phyloP scores from a whole-genome alignment of 1,284 basidiomycete species.

The Schizophyllum amplum region DNA sequence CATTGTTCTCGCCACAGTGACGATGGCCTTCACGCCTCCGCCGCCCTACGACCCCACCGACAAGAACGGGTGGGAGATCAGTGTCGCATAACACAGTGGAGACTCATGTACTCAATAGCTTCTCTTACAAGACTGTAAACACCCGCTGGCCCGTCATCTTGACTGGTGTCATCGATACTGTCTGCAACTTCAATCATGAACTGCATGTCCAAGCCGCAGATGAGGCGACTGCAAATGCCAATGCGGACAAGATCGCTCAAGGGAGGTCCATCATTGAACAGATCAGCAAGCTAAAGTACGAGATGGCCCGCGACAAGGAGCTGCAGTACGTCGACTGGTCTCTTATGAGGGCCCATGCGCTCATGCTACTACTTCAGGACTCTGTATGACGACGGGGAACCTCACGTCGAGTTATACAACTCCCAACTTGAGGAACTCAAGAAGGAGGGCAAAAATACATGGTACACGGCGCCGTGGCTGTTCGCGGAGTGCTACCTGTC shows the following conservation, averaged over 20 bases:
- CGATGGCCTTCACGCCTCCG: conserved; percentile 24
- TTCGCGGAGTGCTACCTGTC: conserved; percentile 85
- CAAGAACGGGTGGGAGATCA: conserved; percentile 48
- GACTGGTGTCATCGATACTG: conserved; percentile 38
- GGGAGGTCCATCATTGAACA: conserved; percentile 77
- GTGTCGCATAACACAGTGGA: conserved; percentile 7
- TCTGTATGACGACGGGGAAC: conserved; percentile 58
- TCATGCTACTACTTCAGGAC: neutral
- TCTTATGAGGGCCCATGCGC: neutral
- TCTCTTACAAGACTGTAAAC: conserved; percentile 31
- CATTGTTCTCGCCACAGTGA: too few relatives aligned
- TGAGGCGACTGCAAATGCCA: conserved; percentile 14
- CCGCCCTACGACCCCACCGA: conserved; percentile 64
- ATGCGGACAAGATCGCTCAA: conserved; percentile 42
- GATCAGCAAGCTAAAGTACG: conserved; percentile 81
- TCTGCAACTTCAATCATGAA: conserved; percentile 26
- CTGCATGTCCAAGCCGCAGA: conserved; percentile 12
- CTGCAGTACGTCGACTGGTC: conserved; percentile 49
- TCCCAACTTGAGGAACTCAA: conserved; percentile 51
- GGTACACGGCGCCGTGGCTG: conserved; percentile 92
- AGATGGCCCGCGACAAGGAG: conserved; percentile 76
- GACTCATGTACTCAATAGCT: neutral
- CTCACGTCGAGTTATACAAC: conserved; percentile 68
- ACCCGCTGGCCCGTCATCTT: conserved; percentile 90
- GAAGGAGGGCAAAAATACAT: conserved; percentile 53